Conservation (phyloP, 352 stramenopile species). For the Stramenopiles sp. region DNA sequence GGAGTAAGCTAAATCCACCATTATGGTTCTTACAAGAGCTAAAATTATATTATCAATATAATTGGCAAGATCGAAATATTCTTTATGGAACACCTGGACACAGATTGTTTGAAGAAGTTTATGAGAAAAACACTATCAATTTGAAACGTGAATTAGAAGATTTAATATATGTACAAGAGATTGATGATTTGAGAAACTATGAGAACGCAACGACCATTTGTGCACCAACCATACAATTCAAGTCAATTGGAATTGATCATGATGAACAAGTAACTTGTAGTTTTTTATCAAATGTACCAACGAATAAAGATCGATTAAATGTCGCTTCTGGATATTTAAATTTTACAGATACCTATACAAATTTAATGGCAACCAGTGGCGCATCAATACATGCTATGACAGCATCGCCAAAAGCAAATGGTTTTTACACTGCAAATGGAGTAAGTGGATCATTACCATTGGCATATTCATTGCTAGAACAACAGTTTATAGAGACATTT, state of each 20-base stretch:
- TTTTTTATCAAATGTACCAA: not conserved
- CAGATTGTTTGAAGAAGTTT: no score
- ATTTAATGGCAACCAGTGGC: constrained; percentile 28
- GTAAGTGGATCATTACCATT: constrained; percentile 34
- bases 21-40: no score
- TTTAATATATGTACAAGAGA: no score
- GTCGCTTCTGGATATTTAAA: constrained; percentile 55
- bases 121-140: no score
- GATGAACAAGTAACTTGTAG: not conserved
- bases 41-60: no score
- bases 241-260: not conserved
- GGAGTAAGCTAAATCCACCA: no score
- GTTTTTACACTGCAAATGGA: constrained; percentile 29
- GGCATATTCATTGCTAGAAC: constrained; percentile 52
- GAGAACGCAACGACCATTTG: no score
- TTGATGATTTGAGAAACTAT: no score
- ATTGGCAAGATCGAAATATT: no score
- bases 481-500: constrained; percentile 39
- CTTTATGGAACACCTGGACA: no score
- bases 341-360: constrained; percentile 39
- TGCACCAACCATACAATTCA: not conserved
- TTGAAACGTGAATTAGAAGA: no score
- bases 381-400: constrained; percentile 37
- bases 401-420: constrained; percentile 38
- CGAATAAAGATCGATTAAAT: constrained; percentile 16